Conservation (phyloP, 208 protist species). For the Trichomonas tenax region DNA sequence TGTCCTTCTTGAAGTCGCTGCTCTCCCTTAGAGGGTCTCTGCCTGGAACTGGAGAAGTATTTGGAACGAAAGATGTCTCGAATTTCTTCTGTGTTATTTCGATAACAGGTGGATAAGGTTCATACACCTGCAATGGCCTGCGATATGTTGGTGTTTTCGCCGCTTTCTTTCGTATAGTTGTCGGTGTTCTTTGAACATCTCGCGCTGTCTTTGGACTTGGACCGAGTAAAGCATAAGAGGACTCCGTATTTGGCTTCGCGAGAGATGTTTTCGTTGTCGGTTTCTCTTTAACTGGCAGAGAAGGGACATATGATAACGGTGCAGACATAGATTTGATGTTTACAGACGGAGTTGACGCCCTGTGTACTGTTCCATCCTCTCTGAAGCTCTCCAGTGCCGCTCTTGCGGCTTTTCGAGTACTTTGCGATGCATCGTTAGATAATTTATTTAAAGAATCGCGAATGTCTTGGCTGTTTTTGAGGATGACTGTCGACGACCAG, state of each 20-base stretch:
- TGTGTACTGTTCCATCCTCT: background rate
- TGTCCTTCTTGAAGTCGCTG: background rate
- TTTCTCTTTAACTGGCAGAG: background rate
- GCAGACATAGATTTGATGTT: background rate
- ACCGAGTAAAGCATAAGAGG: background rate
- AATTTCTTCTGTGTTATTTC: background rate
- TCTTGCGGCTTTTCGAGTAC: background rate
- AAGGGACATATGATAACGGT: background rate
- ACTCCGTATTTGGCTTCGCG: background rate
- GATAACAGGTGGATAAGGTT: background rate
- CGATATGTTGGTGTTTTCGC: background rate
- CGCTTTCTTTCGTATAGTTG: background rate
- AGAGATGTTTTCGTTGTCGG: background rate
- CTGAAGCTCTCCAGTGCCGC: background rate
- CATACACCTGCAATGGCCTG: background rate
- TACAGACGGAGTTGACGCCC: background rate
- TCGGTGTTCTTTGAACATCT: background rate
- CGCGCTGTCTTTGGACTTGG: background rate
- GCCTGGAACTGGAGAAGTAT: background rate
- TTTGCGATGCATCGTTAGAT: background rate
- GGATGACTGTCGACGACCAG: background rate
- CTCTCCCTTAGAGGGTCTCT: background rate
- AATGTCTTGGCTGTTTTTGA: background rate
- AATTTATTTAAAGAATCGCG: background rate
- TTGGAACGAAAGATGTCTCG: background rate